Evolutionary conservation across 2,329 filamentous ascomycete genomes (phyloP).

Genomic region (Xylariales sp.): DNA sequence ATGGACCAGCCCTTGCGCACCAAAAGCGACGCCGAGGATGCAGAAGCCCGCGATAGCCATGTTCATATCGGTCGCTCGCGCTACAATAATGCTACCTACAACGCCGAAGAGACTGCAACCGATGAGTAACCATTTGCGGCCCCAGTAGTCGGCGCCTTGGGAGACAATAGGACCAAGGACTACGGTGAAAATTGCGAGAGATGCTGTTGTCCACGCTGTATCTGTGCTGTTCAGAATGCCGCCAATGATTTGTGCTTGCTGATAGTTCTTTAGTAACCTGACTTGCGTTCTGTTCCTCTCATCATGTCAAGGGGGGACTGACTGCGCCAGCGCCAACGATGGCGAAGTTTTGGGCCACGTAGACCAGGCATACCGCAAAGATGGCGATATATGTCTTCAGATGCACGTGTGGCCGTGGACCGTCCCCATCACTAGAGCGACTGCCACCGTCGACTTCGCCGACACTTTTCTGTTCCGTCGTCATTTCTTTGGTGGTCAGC

Average conservation of each 20-base stretch:
- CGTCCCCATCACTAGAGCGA: background rate
- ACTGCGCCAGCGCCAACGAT: constrained; percentile 31
- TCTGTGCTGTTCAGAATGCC: constrained; percentile 19
- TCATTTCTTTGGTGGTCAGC: background rate
- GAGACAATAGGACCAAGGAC: constrained; percentile 31
- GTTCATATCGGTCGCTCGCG: constrained; percentile 28
- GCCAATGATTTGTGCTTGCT: constrained; percentile 30
- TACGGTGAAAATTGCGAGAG: constrained; percentile 32
- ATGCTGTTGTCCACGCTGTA: constrained; percentile 29
- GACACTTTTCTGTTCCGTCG: background rate
- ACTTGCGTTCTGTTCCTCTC: background rate
- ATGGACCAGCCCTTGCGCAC: constrained; percentile 34
- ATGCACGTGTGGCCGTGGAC: constrained; percentile 21
- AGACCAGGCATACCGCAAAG: constrained; percentile 29
- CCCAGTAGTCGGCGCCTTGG: constrained; percentile 38
- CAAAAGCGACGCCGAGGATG: constrained; percentile 30
- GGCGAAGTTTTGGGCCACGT: constrained; percentile 29
- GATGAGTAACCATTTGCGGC: constrained; percentile 36
- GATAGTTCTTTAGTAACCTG: background rate
- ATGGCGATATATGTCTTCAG: constrained; percentile 31
- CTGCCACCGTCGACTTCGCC: background rate
- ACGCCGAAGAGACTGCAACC: constrained; percentile 27
- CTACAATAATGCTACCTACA: constrained; percentile 31
- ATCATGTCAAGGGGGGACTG: constrained; percentile 12
- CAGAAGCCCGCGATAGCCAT: constrained; percentile 33